Evolutionary conservation across 192 early-diverging fungal species (phyloP).

Genomic region (Coemansia sp.): DNA sequence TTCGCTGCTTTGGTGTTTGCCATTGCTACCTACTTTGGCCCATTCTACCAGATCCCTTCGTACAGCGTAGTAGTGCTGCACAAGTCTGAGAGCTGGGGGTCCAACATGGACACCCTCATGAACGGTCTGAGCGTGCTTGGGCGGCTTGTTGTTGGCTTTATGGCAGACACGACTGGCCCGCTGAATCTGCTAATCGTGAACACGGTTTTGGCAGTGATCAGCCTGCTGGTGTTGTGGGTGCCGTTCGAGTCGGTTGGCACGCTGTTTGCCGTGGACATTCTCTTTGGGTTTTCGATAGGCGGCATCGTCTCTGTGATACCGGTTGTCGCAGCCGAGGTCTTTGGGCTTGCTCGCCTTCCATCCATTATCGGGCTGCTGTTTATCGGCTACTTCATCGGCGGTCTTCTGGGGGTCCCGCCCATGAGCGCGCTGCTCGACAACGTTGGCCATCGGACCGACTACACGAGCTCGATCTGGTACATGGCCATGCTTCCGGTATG

Average conservation of each 20-base stretch:
- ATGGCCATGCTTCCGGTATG: constrained; percentile 46
- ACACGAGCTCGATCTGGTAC: constrained; percentile 49
- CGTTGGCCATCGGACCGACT: constrained; percentile 50
- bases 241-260: constrained; percentile 41
- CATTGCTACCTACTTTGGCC: constrained; percentile 52
- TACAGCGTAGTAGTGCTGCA: constrained; percentile 51
- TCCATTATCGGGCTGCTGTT: constrained; percentile 52
- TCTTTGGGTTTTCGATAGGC: constrained; percentile 53
- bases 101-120: constrained; percentile 56
- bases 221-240: constrained; percentile 49
- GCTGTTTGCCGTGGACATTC: constrained; percentile 28
- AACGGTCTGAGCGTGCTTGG: constrained; percentile 51
- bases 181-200: constrained; percentile 44
- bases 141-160: constrained; percentile 37
- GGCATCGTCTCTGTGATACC: constrained; percentile 51
- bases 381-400: constrained; percentile 46
- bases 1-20: constrained; percentile 39
- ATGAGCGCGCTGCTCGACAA: constrained; percentile 52
- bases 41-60: constrained; percentile 52
- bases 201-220: constrained; percentile 27
- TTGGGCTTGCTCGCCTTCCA: constrained; percentile 47
- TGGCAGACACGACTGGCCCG: constrained; percentile 41
- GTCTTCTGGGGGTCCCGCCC: constrained; percentile 46
- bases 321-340: constrained; percentile 46
- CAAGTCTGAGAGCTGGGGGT: constrained; percentile 50